Conservation (phyloP, 225 moss, liverwort and hornwort species). For the Physcomitrellopsis africana region DNA sequence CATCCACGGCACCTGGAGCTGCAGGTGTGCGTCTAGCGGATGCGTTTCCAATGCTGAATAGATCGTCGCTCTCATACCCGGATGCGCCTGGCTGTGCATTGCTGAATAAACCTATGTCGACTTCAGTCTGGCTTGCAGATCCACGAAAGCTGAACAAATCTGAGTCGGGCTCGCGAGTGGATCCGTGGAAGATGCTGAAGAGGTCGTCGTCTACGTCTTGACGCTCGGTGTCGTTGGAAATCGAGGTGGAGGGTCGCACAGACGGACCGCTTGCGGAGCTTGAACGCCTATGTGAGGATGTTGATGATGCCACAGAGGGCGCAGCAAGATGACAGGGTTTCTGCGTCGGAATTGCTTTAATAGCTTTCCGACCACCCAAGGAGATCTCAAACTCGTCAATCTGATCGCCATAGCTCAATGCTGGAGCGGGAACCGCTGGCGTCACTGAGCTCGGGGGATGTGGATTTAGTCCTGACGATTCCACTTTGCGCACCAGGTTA, state of each 20-base stretch:
- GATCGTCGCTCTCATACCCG: conserved; percentile 64
- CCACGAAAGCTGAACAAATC: conserved; percentile 46
- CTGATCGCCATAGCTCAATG: conserved; percentile 2
- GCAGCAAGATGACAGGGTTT: no score
- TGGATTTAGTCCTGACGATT: not conserved
- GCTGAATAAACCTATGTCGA: conserved; percentile 27
- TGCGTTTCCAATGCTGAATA: conserved; percentile 55
- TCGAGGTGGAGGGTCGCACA: conserved; percentile 24
- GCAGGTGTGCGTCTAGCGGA: conserved; percentile 20
- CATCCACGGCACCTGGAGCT: conserved; percentile 5
- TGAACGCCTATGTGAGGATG: conserved; percentile 14
- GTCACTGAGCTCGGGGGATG: conserved; percentile 20
- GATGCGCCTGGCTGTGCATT: not conserved
- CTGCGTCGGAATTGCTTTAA: no score
- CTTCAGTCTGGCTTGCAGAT: conserved; percentile 27
- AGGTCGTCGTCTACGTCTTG: conserved; percentile 51
- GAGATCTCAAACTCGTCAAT: conserved; percentile 11
- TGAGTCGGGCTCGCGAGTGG: conserved; percentile 34
- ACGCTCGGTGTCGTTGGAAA: conserved; percentile 27
- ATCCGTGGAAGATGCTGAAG: conserved; percentile 63
- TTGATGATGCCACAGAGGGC: not conserved
- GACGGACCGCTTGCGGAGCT: conserved; percentile 38
- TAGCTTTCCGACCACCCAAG: not conserved
- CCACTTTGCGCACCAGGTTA: not conserved
- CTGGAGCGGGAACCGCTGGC: not conserved